phyloP scores from a whole-genome alignment of 2,329 filamentous ascomycete species.

The Cytospora schulzeri region DNA sequence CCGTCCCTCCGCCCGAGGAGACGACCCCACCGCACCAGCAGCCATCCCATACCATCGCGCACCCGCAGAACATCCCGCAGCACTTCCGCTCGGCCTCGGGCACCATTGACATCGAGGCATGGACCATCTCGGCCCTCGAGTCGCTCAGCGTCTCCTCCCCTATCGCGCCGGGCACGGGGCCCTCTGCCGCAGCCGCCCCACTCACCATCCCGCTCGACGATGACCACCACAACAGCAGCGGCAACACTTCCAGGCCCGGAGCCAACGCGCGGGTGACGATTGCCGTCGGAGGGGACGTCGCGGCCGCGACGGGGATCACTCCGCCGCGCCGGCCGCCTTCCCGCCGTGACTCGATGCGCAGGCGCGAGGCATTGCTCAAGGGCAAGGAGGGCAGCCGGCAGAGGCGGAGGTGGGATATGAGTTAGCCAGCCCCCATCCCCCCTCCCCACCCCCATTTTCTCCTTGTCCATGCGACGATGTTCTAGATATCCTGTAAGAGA shows the following conservation, averaged over 20 bases:
- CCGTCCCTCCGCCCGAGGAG: slow-evolving; percentile 37
- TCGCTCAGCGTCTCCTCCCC: slow-evolving; percentile 56
- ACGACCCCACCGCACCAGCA: not conserved
- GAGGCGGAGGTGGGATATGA: slow-evolving; percentile 92
- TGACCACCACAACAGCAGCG: too few relatives aligned
- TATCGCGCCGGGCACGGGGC: slow-evolving; percentile 52
- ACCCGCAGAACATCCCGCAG: slow-evolving; percentile 28
- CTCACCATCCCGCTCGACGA: slow-evolving; percentile 79
- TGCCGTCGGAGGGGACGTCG: slow-evolving; percentile 25
- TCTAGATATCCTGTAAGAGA: not conserved
- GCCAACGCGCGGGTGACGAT: slow-evolving; percentile 32
- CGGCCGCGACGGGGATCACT: slow-evolving; percentile 33
- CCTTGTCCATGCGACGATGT: slow-evolving; percentile 4
- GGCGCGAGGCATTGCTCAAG: slow-evolving; percentile 77
- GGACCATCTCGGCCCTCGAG: slow-evolving; percentile 63
- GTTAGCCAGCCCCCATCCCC: slow-evolving; percentile 48
- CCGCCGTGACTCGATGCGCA: slow-evolving; percentile 56
- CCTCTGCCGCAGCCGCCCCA: slow-evolving; percentile 56
- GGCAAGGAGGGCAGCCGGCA: slow-evolving; percentile 89
- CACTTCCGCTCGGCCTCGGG: slow-evolving; percentile 34
- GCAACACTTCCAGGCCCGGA: too few relatives aligned
- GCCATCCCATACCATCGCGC: slow-evolving; percentile 25
- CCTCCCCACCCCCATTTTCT: not conserved
- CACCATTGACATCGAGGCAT: slow-evolving; percentile 65
- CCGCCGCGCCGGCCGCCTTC: slow-evolving; percentile 49